Evolutionary conservation across 192 early-diverging fungal genomes (phyloP), one percentile per base, ranked within the genome.

Genomic region (Gryganskiella cystojenkinii): DNA sequence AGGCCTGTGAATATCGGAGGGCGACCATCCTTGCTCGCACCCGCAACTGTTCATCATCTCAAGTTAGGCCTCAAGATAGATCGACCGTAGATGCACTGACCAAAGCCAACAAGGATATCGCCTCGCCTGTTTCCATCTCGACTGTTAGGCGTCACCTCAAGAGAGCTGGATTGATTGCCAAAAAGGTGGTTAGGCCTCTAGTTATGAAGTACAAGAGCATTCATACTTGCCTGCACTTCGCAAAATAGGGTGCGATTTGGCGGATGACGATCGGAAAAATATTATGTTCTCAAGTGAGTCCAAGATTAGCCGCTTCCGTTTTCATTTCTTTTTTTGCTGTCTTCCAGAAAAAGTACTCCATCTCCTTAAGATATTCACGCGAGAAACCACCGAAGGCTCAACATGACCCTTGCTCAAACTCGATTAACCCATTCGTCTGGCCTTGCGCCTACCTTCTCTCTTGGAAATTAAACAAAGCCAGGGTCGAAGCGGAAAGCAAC

Each of bases 281-380:
- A 25, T 63, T 50, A 46, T 67, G 4, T 70, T 25, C 28, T 42
- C 65, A 4, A 62, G 60, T 34, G 55, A 73, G 56, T 45, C 56
- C 24, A 65, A 73, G 30, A 60, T 73, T 22, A 73, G 65, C 64
- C 20, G 61, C 19, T 49, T 73, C 19, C 50, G 63, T 31, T 73
- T 62, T 4, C 62, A 73, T 34, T n/a, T n/a, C n/a, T n/a, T n/a
- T n/a, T n/a, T n/a, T n/a, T n/a, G n/a, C n/a, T n/a, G n/a, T n/a
- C n/a, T n/a, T n/a, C n/a, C n/a, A n/a, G n/a, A n/a, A n/a, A n/a
- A n/a, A n/a, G n/a, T n/a, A n/a, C n/a, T n/a, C n/a, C n/a, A n/a
- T n/a, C n/a, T n/a, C n/a, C n/a, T n/a, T n/a, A n/a, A n/a, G n/a
- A n/a, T n/a, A n/a, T n/a, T n/a, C n/a, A n/a, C n/a, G n/a, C n/a